Evolutionary conservation across 768 basidiomycete species (phyloP).

Genomic region (Pulveroboletus sp.): DNA sequence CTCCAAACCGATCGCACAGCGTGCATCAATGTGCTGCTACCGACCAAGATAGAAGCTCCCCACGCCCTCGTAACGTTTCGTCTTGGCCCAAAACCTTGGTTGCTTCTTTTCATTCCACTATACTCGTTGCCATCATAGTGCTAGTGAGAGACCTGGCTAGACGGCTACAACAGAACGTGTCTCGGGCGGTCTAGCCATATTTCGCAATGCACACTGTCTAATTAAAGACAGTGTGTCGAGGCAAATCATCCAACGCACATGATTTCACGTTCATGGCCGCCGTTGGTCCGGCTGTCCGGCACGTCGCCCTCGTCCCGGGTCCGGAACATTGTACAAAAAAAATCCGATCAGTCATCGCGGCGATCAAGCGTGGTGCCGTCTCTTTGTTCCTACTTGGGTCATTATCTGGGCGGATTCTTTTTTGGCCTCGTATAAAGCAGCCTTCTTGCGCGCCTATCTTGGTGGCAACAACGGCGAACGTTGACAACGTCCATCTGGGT

Average conservation of each 20-base stretch:
- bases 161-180: not conserved
- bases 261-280: not conserved
- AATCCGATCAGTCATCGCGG: not conserved
- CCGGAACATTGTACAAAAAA: not conserved
- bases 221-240: not conserved
- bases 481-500: too few species aligned
- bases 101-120: not conserved
- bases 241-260: not conserved
- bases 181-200: not conserved
- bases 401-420: not conserved
- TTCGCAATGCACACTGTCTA: not conserved
- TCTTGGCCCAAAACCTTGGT: too few species aligned
- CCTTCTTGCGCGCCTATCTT: too few species aligned
- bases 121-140: too few species aligned
- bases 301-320: not conserved
- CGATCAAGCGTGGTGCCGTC: not conserved
- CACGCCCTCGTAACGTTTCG: not conserved
- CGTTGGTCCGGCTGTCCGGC: not conserved
- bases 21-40: not conserved
- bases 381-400: not conserved
- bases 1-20: not conserved
- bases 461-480: too few species aligned
- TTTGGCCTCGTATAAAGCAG: too few species aligned
- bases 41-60: not conserved
- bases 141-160: too few species aligned